These are phyloP conservation scores for Wickerhamiella lipophila DNA, from an alignment of 805 yeast species.

Conservation along the genomic window DNA sequence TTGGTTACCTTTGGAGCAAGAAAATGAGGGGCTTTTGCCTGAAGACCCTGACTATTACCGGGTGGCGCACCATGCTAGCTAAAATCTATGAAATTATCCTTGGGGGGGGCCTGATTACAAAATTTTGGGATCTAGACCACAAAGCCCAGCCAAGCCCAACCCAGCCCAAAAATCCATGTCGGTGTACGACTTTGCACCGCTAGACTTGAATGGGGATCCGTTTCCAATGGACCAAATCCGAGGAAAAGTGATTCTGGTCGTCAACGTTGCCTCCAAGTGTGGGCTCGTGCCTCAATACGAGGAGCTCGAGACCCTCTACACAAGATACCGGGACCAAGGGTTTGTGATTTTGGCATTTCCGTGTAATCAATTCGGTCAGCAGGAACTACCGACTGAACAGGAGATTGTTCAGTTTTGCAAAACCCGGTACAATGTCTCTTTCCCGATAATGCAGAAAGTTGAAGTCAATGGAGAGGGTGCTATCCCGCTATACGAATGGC, in stretches of 20 bases:
- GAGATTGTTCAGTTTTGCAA: constrained; percentile 65
- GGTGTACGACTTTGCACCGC: constrained; percentile 61
- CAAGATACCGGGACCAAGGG: constrained; percentile 50
- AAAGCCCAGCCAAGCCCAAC: neutral
- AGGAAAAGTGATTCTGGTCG: constrained; percentile 72
- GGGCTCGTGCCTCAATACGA: constrained; percentile 63
- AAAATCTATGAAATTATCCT: neutral
- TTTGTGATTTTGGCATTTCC: constrained; percentile 73
- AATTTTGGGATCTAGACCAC: neutral
- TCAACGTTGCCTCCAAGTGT: constrained; percentile 82
- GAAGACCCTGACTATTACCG: neutral
- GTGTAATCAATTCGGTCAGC: constrained; percentile 80
- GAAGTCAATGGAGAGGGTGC: constrained; percentile 78
- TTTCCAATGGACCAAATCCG: constrained; percentile 47
- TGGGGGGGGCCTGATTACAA: neutral
- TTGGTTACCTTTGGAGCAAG: constrained; percentile 14
- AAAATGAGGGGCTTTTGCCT: constrained; percentile 11
- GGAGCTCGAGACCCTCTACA: constrained; percentile 55
- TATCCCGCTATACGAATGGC: constrained; percentile 66
- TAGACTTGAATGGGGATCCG: constrained; percentile 45
- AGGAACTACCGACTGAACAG: constrained; percentile 53
- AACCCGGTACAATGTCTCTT: constrained; percentile 75
- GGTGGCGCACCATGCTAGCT: too few species aligned
- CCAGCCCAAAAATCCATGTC: constrained; percentile 11
- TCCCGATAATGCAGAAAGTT: constrained; percentile 76